Evolutionary conservation across 495 filamentous ascomycete genomes (phyloP).

Genomic region (Xylaria cubensis): DNA sequence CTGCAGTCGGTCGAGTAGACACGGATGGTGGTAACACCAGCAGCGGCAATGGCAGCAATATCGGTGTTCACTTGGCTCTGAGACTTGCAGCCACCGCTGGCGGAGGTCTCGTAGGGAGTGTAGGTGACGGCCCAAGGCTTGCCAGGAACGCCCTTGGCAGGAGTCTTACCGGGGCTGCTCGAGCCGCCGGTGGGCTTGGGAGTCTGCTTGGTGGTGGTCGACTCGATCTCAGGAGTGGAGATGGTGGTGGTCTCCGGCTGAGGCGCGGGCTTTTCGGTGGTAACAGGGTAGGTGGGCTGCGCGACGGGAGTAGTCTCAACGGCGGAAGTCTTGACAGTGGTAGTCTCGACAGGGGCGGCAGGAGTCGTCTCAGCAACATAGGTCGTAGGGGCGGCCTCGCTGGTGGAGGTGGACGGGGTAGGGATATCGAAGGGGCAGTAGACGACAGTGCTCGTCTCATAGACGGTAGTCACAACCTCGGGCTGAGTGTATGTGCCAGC

Average conservation of each 20-base stretch:
- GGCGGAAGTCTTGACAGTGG: too few relatives aligned
- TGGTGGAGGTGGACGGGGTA: constrained; percentile 38
- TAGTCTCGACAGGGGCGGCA: too few relatives aligned
- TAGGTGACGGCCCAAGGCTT: constrained; percentile 89
- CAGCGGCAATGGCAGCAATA: constrained; percentile 68
- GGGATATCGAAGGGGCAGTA: constrained; percentile 72
- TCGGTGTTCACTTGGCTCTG: constrained; percentile 65
- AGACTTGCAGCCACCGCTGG: constrained; percentile 69
- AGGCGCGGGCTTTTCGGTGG: constrained; percentile 29
- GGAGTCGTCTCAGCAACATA: constrained; percentile 22
- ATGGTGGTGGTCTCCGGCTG: constrained; percentile 21
- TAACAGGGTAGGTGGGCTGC: constrained; percentile 27
- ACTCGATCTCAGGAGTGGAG: constrained; percentile 32
- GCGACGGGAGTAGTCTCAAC: constrained; percentile 29
- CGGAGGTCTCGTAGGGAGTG: constrained; percentile 72
- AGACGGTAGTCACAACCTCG: constrained; percentile 70
- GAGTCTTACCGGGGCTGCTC: constrained; percentile 24
- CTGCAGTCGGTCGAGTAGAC: constrained; percentile 93
- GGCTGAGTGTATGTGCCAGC: constrained; percentile 78
- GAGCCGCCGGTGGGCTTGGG: constrained; percentile 29
- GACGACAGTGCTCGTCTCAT: constrained; percentile 70
- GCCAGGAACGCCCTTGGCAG: constrained; percentile 44
- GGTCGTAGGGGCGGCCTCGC: constrained; percentile 36
- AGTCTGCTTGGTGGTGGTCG: constrained; percentile 30
- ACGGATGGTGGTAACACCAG: constrained; percentile 83